Evolutionary conservation across 257 asterid species (phyloP).

Genomic region (Scutellaria barbata): DNA sequence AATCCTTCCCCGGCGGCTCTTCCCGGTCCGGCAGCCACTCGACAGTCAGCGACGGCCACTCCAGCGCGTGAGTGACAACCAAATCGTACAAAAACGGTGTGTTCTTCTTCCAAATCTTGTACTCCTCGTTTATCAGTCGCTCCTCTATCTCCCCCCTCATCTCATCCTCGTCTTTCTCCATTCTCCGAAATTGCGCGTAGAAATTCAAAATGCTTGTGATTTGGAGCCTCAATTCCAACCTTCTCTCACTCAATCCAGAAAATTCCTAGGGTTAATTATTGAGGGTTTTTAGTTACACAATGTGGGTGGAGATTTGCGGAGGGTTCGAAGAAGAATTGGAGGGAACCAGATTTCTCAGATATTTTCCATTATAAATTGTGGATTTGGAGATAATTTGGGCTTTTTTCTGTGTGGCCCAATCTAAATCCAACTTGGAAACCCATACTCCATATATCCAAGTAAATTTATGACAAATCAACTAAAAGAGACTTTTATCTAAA

Average conservation of each 20-base stretch:
- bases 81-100: conserved; percentile 90
- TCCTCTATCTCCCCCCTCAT: conserved; percentile 90
- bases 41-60: conserved; percentile 93
- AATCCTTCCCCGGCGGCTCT: conserved; percentile 90
- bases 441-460: neutral
- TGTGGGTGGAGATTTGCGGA: conserved; percentile 10
- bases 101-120: conserved; percentile 96
- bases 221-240: neutral
- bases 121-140: conserved; percentile 87
- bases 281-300: conserved; percentile 24
- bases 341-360: conserved; percentile 21
- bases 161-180: conserved; percentile 95
- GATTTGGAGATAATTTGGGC: conserved; percentile 24
- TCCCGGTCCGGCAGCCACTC: conserved; percentile 92
- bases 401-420: neutral
- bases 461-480: too few relatives aligned
- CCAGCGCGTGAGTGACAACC: conserved; percentile 85
- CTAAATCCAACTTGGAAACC: neutral
- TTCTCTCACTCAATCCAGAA: neutral
- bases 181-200: conserved; percentile 12
- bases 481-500: too few relatives aligned
- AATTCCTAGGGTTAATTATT: neutral
- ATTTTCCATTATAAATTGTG: neutral
- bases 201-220: neutral
- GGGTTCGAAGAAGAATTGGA: conserved; percentile 38